Evolutionary conservation across 2,329 filamentous ascomycete genomes (phyloP).

Genomic region (Cladophialophora chaetospira): DNA sequence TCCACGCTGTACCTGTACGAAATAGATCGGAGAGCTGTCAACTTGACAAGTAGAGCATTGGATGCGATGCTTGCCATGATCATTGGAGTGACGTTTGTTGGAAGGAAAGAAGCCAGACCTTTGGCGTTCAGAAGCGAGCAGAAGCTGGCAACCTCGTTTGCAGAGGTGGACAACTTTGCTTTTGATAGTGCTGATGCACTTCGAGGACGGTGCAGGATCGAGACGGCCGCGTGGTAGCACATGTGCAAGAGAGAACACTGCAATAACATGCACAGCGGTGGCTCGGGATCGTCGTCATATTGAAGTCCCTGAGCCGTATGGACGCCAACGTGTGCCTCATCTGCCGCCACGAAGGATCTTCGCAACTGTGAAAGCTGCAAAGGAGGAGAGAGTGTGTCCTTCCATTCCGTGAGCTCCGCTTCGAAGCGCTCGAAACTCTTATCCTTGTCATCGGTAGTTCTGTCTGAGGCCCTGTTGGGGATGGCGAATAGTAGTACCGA

Average conservation of each 20-base stretch:
- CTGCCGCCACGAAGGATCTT: not conserved
- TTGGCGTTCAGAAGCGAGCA: constrained; percentile 5
- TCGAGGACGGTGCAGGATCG: constrained; percentile 10
- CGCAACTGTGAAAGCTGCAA: not conserved
- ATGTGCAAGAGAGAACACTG: constrained; percentile 13
- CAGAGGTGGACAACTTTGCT: constrained; percentile 1
- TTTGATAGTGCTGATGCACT: not conserved
- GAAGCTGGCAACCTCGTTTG: constrained; percentile 1
- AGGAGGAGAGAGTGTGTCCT: not conserved
- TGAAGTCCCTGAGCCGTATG: not conserved
- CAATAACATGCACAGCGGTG: constrained; percentile 4
- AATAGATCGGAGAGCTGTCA: not conserved
- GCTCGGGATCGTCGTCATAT: not conserved
- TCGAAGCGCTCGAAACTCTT: no score
- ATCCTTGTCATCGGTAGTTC: not conserved
- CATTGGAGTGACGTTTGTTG: constrained; percentile 13
- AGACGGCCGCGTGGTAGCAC: constrained; percentile 8
- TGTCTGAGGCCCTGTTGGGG: not conserved
- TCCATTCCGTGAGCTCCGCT: constrained; percentile 3
- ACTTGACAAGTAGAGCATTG: constrained; percentile 2
- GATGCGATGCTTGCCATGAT: constrained; percentile 12
- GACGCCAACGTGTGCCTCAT: not conserved
- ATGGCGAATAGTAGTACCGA: constrained; percentile 9
- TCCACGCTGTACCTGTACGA: not conserved
- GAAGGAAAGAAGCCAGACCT: constrained; percentile 11